These are phyloP conservation scores for Dictyostelium firmibasis DNA, from an alignment of 78 protist genomes.

Conservation along the genomic window DNA sequence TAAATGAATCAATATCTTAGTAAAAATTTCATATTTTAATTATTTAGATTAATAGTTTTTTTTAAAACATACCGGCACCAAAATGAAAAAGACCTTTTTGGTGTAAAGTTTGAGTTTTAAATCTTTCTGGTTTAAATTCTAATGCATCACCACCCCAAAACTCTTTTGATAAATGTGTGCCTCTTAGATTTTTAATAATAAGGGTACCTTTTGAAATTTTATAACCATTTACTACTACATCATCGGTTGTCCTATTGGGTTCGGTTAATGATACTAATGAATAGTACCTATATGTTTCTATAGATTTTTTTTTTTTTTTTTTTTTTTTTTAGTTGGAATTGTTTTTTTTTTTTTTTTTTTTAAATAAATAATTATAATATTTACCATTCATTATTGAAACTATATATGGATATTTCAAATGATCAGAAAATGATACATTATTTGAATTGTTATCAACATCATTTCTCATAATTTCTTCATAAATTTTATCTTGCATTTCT, in stretches of 20 bases:
- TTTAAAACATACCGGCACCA: neutral
- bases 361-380: neutral
- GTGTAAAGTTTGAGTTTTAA: neutral
- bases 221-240: neutral
- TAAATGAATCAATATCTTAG: no score
- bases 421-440: neutral
- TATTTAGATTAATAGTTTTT: no score
- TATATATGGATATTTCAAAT: neutral
- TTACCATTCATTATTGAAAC: neutral
- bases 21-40: no score
- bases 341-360: no score
- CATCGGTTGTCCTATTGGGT: neutral
- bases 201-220: conserved; percentile 25
- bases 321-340: no score
- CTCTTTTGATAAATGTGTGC: neutral
- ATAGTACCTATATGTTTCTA: neutral
- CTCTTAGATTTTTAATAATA: neutral
- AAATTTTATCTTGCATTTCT: neutral
- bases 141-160: neutral
- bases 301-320: no score
- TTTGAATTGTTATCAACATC: neutral
- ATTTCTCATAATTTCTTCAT: neutral
- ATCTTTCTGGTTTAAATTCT: conserved; percentile 28
- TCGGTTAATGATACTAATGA: neutral
- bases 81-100: neutral